Evolutionary conservation across 1,284 basidiomycete species (phyloP), one percentile per base, ranked within the genome.

Genomic region (Ganoderma resinaceum): DNA sequence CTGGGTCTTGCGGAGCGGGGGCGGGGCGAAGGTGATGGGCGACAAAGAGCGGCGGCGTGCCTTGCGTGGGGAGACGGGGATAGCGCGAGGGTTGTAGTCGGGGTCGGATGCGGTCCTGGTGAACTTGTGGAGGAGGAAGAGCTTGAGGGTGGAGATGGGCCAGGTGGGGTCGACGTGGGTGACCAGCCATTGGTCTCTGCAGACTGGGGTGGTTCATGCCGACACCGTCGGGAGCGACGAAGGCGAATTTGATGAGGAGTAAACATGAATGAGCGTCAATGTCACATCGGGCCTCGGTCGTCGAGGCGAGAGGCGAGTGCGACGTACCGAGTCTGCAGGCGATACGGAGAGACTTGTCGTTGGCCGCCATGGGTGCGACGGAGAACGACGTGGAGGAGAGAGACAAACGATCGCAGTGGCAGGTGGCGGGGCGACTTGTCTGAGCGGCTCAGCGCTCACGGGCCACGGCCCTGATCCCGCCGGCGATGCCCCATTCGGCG

Each of bases 111-210:
- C 72, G 23, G 77, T 69, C 65, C 33, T 49, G 61, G 72, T 67
- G 71, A 87, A 89, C 73, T 87, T 91, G 2, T 84, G 78, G 52
- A 93, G 83, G 37, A 91, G 78, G 81, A 85, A 87, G 31, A 84
- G 81, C 74, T 92, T 92, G 55, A 90, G 81, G 42, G 90, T 84
- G 26, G 83, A 82, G 60, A 92, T 82, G 72, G 87, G 87, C 85
- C 86, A 89, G 29, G 79, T 73, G 5, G 85, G 80, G 72, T 89
- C 85, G 72, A 91, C 76, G 74, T 89, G 88, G 18, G 90, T 91
- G 35, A 89, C 80, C 62, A 92, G 81, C 91, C 91, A 92, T 79
- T 91, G 90, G 77, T 92, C 91, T 69, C 87, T 85, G 0, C 89
- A 86, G 26, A 92, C 91, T 91, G 74, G n/a, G 35, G 55, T 3